phyloP scores from a whole-genome alignment of 805 yeast species.

The Suhomyces xylopsoci region DNA sequence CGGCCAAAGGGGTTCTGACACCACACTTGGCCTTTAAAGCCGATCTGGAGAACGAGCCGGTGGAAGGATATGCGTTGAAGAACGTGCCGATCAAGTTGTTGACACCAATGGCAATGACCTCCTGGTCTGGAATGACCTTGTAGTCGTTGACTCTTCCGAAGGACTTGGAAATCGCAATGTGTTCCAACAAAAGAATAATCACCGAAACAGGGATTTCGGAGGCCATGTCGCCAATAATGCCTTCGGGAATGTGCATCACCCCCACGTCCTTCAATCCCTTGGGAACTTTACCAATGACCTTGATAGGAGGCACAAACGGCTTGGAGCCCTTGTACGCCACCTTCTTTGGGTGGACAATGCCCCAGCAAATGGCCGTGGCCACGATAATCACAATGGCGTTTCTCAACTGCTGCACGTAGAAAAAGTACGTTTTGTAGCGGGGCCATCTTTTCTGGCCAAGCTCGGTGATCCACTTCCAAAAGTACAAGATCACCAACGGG shows the following conservation, averaged over 20 bases:
- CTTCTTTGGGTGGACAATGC: conserved; percentile 52
- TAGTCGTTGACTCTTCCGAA: conserved; percentile 92
- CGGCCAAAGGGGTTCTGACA: conserved; percentile 91
- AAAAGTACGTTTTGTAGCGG: conserved; percentile 52
- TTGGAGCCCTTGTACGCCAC: conserved; percentile 26
- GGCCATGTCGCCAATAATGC: conserved; percentile 58
- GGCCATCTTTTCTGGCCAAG: conserved; percentile 64
- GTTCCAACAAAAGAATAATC: conserved; percentile 81
- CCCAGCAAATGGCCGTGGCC: conserved; percentile 81
- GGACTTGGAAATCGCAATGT: conserved; percentile 89
- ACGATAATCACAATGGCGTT: conserved; percentile 78
- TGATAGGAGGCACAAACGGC: conserved; percentile 45
- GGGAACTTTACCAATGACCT: conserved; percentile 75
- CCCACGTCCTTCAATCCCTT: conserved; percentile 79
- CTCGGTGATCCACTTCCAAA: conserved; percentile 65
- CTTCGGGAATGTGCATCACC: conserved; percentile 60
- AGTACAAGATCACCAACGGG: conserved; percentile 65
- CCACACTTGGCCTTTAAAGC: conserved; percentile 95
- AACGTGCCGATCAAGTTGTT: conserved; percentile 88
- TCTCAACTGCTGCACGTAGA: conserved; percentile 74
- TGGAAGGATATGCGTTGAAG: conserved; percentile 91
- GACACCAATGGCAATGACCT: conserved; percentile 88
- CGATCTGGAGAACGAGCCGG: conserved; percentile 93
- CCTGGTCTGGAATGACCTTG: conserved; percentile 90
- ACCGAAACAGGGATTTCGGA: conserved; percentile 82